A percentile compares a stretch with the other conserved stretches of the same genome.
These are phyloP conservation scores for Diaporthe sp. DNA, from an alignment of 2,329 filamentous ascomycete species.

Conservation along the genomic window DNA sequence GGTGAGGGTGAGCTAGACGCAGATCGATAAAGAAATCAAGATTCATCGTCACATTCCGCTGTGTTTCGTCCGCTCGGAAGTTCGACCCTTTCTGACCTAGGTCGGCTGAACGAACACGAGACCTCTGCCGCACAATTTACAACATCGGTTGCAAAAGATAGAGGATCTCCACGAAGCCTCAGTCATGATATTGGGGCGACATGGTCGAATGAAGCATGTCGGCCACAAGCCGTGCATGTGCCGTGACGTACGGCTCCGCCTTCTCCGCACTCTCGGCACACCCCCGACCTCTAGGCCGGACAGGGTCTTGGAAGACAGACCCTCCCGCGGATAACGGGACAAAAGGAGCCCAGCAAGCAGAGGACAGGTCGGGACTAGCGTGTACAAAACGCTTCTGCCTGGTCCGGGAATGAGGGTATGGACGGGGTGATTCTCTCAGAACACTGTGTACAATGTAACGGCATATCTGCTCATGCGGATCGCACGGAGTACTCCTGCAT, in stretches of 20 bases:
- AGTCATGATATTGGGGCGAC: background rate
- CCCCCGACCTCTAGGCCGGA: conserved; percentile 20
- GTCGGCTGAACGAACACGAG: background rate
- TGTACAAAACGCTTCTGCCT: conserved; percentile 21
- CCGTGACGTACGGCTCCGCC: conserved; percentile 28
- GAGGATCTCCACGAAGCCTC: background rate
- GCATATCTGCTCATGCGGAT: conserved; percentile 17
- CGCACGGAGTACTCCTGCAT: conserved; percentile 25
- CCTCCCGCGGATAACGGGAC: background rate
- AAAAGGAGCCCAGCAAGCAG: conserved; percentile 3
- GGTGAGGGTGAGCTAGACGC: conserved; percentile 1
- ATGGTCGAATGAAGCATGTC: background rate
- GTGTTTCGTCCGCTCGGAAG: conserved; percentile 1
- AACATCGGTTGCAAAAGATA: background rate
- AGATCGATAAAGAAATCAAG: conserved; percentile 8
- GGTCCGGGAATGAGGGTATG: conserved; percentile 18
- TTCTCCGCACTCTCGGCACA: conserved; percentile 27
- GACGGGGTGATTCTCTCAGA: background rate
- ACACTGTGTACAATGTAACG: conserved; percentile 14
- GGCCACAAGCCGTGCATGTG: conserved; percentile 30
- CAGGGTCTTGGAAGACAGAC: background rate
- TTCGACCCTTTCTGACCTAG: background rate
- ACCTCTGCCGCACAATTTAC: background rate
- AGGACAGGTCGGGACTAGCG: conserved; percentile 14
- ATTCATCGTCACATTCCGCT: conserved; percentile 27